Percentiles rank a stretch among this genome's conserved stretches.
These are phyloP conservation scores for Coniochaeta sp. DNA, from an alignment of 2,329 filamentous ascomycete species.

Conservation along the genomic window DNA sequence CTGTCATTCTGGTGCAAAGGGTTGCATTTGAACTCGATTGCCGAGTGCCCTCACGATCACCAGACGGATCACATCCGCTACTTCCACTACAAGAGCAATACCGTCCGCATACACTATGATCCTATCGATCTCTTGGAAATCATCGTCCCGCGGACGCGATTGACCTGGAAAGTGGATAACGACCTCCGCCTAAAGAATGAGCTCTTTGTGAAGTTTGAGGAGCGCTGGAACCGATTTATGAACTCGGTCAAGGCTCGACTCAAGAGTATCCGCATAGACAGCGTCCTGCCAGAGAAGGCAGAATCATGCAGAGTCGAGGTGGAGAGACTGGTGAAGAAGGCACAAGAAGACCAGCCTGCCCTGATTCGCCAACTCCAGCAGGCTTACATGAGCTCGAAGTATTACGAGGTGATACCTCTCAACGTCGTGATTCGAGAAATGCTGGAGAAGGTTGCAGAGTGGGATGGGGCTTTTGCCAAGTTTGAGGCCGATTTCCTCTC, in stretches of 20 bases:
- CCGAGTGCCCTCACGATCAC: conserved; percentile 80
- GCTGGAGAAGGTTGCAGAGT: conserved; percentile 86
- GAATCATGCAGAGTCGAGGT: conserved; percentile 78
- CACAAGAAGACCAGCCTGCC: conserved; percentile 72
- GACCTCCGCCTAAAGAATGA: conserved; percentile 91
- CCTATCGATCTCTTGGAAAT: conserved; percentile 90
- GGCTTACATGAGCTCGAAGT: conserved; percentile 87
- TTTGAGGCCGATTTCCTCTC: conserved; percentile 93
- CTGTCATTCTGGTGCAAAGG: conserved; percentile 91
- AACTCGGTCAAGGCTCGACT: conserved; percentile 75
- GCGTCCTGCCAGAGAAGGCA: conserved; percentile 78
- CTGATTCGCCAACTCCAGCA: conserved; percentile 75
- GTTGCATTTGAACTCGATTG: conserved; percentile 63
- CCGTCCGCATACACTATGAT: conserved; percentile 86
- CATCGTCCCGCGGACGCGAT: conserved; percentile 78
- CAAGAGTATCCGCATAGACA: conserved; percentile 84
- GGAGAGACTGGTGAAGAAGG: conserved; percentile 67
- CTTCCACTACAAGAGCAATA: conserved; percentile 81
- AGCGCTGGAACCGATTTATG: conserved; percentile 81
- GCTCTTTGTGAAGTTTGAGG: conserved; percentile 72
- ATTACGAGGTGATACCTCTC: conserved; percentile 93
- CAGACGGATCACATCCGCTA: conserved; percentile 89
- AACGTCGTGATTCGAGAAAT: conserved; percentile 84
- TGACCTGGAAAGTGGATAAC: conserved; percentile 97
- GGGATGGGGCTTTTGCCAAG: conserved; percentile 83